These are phyloP conservation scores for Micromonas commoda DNA, from an alignment of 139 green algal species.

Conservation along the genomic window DNA sequence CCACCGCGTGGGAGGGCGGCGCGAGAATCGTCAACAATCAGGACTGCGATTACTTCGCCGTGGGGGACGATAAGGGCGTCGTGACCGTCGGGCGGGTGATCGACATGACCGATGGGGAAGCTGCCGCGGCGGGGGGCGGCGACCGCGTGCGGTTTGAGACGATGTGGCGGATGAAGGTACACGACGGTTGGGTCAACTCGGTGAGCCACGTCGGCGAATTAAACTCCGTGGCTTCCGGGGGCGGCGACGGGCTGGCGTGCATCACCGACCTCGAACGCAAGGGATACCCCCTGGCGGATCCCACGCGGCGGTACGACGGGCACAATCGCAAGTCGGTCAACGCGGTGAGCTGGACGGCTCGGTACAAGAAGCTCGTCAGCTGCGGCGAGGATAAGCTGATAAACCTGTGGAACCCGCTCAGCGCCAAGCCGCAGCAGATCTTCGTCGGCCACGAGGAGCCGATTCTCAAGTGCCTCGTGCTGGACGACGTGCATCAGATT, in stretches of 20 bases:
- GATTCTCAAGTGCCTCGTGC: conserved; percentile 17
- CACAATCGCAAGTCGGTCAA: conserved; percentile 31
- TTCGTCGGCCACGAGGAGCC: conserved; percentile 20
- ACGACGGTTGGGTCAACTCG: conserved; percentile 34
- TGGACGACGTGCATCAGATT: conserved; percentile 31
- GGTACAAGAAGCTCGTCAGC: conserved; percentile 29
- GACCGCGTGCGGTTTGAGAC: neutral
- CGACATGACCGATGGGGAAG: neutral
- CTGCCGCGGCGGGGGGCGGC: neutral
- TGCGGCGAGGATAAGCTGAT: conserved; percentile 27
- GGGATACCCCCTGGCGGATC: neutral
- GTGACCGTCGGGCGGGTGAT: neutral
- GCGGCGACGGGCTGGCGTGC: neutral
- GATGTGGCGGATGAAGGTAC: neutral
- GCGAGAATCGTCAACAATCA: neutral
- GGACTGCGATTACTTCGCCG: neutral
- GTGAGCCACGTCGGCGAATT: neutral
- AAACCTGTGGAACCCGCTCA: conserved; percentile 34
- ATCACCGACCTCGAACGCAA: conserved; percentile 1
- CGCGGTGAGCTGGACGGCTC: conserved; percentile 3
- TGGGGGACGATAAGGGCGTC: neutral
- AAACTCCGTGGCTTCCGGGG: neutral
- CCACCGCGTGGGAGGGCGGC: neutral
- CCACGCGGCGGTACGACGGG: neutral
- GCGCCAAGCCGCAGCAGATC: conserved; percentile 9